Base-by-base conservation (phyloP, 2,329 filamentous ascomycete genomes). In the Cadophora malorum region DNA sequence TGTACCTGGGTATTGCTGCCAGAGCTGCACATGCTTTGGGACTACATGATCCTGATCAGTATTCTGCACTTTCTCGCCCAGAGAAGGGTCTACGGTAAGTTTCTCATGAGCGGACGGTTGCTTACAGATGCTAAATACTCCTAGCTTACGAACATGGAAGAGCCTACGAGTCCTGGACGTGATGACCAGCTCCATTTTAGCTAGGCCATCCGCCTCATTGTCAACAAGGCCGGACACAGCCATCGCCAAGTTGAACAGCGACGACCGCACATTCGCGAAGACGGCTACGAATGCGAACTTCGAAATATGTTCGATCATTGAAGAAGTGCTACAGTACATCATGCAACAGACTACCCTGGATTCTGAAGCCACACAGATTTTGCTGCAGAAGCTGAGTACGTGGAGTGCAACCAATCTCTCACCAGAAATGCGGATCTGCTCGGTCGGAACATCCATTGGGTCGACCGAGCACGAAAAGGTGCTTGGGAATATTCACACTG, bases 1-100 rank as follows among this genome's bases (percentile, higher is more conserved):
- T 80, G 77, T 76, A 79, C 33, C 74, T 81, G 2, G 79, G 80
- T 3, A 76, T 78, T 50, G 79, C 79, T 1, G 78, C 78, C 1
- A 72, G 78, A 23, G 81, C 82, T 6, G 79, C 79, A 1, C 78
- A 79, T 53, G 74, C 78, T 0, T 69, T 80, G 6, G 79, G 78
- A 0, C 73, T 79, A 1, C 76, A 80, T 47, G 71, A 75, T 2
- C 62, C 53, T 7, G 63, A 69, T 28, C 53, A 56, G 14, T 59
- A 67, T 64, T 47, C 38, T 16, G 56, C 41, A 4, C 49, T 68
- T 10, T 49, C 58, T 61, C 41, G 33, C 9, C 63, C 47, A 6
- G 56, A 68, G 52, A 35, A 64, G 47, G 59, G 33, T 38, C 38
- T 33, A 6, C 31, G 60, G 60, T 63, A 63, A 33, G 45, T 16